Evolutionary conservation across 1,284 basidiomycete species (phyloP).

Genomic region (Bjerkandera adusta): DNA sequence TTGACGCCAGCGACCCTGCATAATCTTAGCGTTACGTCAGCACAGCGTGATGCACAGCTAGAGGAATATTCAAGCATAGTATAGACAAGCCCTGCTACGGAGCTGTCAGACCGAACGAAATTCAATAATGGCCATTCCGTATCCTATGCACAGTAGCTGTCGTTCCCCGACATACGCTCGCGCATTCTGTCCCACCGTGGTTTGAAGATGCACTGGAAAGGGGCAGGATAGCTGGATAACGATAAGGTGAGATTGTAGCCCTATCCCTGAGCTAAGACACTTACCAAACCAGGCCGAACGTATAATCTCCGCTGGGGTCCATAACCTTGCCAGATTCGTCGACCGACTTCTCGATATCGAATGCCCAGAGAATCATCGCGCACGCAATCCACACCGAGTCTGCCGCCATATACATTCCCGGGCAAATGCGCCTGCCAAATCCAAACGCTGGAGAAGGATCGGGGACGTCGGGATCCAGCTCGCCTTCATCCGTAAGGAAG

Average conservation of each 20-base stretch:
- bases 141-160: too few relatives aligned
- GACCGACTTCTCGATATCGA: constrained; percentile 2
- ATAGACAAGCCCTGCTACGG: too few relatives aligned
- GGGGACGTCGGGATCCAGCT: background rate
- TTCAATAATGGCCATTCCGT: too few relatives aligned
- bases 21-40: too few relatives aligned
- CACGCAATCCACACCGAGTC: constrained; percentile 8
- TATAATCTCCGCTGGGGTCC: constrained; percentile 1
- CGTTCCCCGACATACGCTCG: too few relatives aligned
- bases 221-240: background rate
- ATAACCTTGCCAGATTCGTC: background rate
- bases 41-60: too few relatives aligned
- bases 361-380: constrained; percentile 8
- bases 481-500: constrained; percentile 1
- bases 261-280: background rate
- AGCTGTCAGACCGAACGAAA: too few relatives aligned
- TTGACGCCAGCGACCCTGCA: too few relatives aligned
- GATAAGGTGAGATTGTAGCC: too few relatives aligned
- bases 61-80: too few relatives aligned
- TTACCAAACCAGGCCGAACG: background rate
- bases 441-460: background rate
- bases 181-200: too few relatives aligned
- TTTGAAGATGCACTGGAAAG: background rate
- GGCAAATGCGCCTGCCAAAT: constrained; percentile 2
- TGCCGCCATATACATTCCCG: constrained; percentile 8